Base-by-base conservation (phyloP, 441 rosid genomes). In the Brassica hybrid region DNA sequence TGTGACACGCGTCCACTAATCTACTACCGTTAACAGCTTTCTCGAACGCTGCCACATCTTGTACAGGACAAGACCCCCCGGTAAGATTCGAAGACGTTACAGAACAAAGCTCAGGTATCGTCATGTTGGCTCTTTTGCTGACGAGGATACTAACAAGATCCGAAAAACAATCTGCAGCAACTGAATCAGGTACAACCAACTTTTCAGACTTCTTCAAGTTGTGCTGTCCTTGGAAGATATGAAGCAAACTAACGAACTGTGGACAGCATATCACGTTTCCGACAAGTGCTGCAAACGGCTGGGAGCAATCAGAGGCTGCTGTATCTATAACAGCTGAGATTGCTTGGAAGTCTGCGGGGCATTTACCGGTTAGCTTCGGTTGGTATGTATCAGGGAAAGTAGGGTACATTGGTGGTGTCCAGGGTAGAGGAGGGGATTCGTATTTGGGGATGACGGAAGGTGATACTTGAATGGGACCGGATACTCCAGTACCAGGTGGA, bases 251-350 rank as follows among this genome's bases (percentile, higher is more conserved):
- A 82, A 81, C 84, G 72, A 94, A 82, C 87, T 94, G 99, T 6
- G 99, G 99, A 84, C 99, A 94, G 76, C 98, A 94, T 78, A 94
- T 89, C 27, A 88, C 99, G 25, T 91, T 93, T 80, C 97, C 99
- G 65, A 93, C 99, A 80, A 90, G 86, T 25, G 88, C 74, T 38
- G 99, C 99, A 23, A 94, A 82, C 34, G 91, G 90, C 71, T 82
- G 85, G 70, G 97, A 86, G 80, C 99, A 94, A 83, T 94, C 99
- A 56, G 91, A 85, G 36, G 98, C 96, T 10, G 99, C 88, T 79
- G 84, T 93, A 76, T 84, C 88, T 60, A 93, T 65, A 73, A 90
- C 79, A 80, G 69, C 74, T 50, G 96, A 90, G 64, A 94, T 75
- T 9, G 86, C 85, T 72, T 94, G 88, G 81, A 94, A 90, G 86